Base-by-base conservation (phyloP, 495 filamentous ascomycete species). In the Xanthoparmelia taractica region DNA sequence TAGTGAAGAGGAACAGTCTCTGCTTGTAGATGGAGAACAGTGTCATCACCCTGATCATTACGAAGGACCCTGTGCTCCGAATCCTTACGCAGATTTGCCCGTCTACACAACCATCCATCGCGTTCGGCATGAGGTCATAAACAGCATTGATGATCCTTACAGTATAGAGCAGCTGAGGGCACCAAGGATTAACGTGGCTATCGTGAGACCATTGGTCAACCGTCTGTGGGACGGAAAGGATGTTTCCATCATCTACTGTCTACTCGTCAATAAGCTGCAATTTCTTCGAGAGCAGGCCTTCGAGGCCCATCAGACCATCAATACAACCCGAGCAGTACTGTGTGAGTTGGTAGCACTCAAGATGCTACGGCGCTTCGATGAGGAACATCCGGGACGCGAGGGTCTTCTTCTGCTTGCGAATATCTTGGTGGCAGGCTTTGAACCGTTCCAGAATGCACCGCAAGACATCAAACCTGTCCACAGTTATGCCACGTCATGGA, bases 361-460 rank as follows among this genome's bases (percentile, higher is more conserved):
- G 38, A 82, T 90, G 20, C 72, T 90, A 43, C 76, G 87, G 25
- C 82, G 84, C 23, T 87, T 82, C 63, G 82, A 87, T 67, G 87
- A 90, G 68, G 84, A 88, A 43, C 80, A 84, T 64, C 77, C 83
- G 33, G 85, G 83, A 18, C 79, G 78, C 2, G 68, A 79, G 25
- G 84, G 84, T 7, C 75, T 90, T 27, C 76, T 89, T n/a, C 75
- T 85, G 12, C 75, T 90, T 23, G 80, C 86, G 3, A 85, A 88
- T 52, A 84, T 89, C n/a, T 76, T 90, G 40, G 82, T 90, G 57
- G 83, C 85, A 31, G 84, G 85, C 20, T 90, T 90, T 66, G 82
- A 88, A 64, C 87, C 87, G 8, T 89, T 90, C 63, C 85, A 87
- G 65, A 80, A 81, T 50, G 85, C 85, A 3, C 87, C 87, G 4